Conservation (phyloP, 164 flowering plant genomes). For the Tinospora cordifolia region DNA sequence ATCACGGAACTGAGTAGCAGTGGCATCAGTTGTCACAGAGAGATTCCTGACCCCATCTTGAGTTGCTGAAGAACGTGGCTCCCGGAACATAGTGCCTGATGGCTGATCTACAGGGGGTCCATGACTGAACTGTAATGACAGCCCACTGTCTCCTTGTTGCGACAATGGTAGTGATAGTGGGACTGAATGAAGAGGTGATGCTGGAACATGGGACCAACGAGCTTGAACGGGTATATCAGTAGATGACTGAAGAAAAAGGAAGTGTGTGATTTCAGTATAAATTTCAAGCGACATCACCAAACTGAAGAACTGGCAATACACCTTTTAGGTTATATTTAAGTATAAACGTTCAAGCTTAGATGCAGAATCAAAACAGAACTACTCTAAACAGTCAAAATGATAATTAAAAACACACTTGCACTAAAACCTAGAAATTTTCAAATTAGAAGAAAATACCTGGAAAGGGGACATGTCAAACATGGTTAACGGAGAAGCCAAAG, state of each 20-base stretch:
- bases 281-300: too few species aligned
- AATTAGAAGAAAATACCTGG: conserved; percentile 47
- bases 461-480: conserved; percentile 88
- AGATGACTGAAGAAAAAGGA: conserved; percentile 40
- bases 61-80: conserved; percentile 34
- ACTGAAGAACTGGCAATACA: background rate
- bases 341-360: background rate
- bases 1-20: conserved; percentile 41
- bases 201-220: conserved; percentile 67
- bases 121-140: conserved; percentile 45
- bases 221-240: conserved; percentile 59
- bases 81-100: conserved; percentile 37
- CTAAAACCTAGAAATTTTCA: background rate
- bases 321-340: background rate
- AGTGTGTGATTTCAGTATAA: conserved; percentile 8
- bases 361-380: background rate
- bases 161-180: conserved; percentile 52
- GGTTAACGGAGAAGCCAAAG: conserved; percentile 73
- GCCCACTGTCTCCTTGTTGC: conserved; percentile 41
- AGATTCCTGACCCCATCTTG: conserved; percentile 32
- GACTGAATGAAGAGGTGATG: conserved; percentile 48
- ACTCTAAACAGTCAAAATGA: background rate
- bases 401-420: background rate
- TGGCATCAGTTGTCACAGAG: conserved; percentile 25
- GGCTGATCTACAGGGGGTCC: conserved; percentile 37